Evolutionary conservation across 1,139 yeast species (phyloP).

Genomic region (Candida sanyaensis): DNA sequence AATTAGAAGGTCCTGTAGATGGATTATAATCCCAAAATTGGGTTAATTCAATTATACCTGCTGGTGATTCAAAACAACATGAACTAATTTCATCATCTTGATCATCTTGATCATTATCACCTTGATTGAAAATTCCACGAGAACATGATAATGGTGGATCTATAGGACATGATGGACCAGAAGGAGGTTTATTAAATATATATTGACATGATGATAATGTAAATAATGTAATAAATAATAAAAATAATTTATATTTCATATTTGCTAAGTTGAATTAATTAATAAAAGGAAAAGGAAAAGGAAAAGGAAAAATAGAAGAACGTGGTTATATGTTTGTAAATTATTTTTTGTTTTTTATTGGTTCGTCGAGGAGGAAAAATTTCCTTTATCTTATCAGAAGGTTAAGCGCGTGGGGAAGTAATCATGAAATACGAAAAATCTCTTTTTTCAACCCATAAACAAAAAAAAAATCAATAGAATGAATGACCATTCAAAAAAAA

Average conservation of each 20-base stretch:
- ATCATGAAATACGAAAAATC: too few relatives aligned
- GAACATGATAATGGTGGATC: slow-evolving; percentile 71
- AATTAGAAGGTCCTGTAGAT: slow-evolving; percentile 76
- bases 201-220: background rate
- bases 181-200: background rate
- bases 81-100: slow-evolving; percentile 37
- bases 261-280: background rate
- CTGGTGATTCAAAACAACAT: slow-evolving; percentile 86
- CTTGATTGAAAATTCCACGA: slow-evolving; percentile 13
- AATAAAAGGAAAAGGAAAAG: background rate
- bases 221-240: background rate
- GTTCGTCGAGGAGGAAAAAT: background rate
- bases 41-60: slow-evolving; percentile 77
- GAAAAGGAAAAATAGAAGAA: background rate
- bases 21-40: slow-evolving; percentile 96
- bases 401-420: too few relatives aligned
- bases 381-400: background rate
- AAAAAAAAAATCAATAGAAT: too few relatives aligned
- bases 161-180: slow-evolving; percentile 66
- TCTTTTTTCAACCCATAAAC: too few relatives aligned
- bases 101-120: too few relatives aligned
- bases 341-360: too few relatives aligned
- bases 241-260: background rate
- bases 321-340: background rate
- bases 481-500: too few relatives aligned